phyloP scores from a whole-genome alignment of 2,329 filamentous ascomycete genomes.

The Blastomyces parvus region DNA sequence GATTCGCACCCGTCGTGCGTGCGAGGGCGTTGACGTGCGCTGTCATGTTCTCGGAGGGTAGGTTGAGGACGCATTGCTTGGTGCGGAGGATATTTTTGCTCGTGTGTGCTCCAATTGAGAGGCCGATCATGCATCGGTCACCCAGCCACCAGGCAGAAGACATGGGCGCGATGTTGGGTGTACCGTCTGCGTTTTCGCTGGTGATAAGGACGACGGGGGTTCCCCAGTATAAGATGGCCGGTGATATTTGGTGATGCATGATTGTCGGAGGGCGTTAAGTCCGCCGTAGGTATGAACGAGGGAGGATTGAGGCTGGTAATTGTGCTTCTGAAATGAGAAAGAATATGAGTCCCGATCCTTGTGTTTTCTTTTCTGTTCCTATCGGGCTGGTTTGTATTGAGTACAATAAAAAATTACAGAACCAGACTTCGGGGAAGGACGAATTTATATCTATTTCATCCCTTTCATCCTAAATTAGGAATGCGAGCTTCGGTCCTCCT shows the following conservation, averaged over 20 bases:
- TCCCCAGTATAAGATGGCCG: constrained; percentile 4
- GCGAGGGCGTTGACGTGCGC: constrained; percentile 33
- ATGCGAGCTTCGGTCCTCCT: not conserved
- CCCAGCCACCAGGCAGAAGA: constrained; percentile 3
- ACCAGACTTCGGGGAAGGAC: not conserved
- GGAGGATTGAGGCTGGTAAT: not conserved
- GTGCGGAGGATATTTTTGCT: constrained; percentile 45
- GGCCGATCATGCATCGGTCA: constrained; percentile 5
- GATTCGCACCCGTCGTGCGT: constrained; percentile 28
- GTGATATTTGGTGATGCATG: constrained; percentile 6
- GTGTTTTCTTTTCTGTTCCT: too few species aligned
- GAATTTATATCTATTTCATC: not conserved
- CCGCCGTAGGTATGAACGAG: too few species aligned
- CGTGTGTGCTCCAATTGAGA: not conserved
- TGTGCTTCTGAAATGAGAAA: not conserved
- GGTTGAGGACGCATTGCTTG: constrained; percentile 37
- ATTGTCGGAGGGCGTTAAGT: not conserved
- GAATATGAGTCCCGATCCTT: not conserved
- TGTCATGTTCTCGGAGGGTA: constrained; percentile 30
- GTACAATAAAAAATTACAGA: too few species aligned
- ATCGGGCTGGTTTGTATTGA: too few species aligned
- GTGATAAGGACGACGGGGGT: constrained; percentile 5
- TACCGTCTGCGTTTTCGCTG: constrained; percentile 5
- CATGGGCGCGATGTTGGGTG: constrained; percentile 5
- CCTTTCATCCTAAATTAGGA: not conserved